phyloP scores from a whole-genome alignment of 331 rosid species.

The Pyrus hybrid region DNA sequence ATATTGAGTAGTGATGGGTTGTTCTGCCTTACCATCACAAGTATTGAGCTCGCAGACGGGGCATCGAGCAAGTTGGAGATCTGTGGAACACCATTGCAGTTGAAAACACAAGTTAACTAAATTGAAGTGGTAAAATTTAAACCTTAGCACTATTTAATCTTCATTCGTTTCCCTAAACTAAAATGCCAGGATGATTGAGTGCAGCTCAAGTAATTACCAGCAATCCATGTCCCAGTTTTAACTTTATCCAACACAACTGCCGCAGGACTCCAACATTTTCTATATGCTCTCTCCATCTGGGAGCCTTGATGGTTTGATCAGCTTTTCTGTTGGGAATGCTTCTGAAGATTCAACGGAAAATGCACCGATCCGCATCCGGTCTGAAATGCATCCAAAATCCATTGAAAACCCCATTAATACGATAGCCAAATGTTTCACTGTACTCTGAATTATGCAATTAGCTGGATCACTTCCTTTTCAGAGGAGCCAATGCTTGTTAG shows the following conservation, averaged over 20 bases:
- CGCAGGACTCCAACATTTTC: slow-evolving; percentile 46
- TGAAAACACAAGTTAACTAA: slow-evolving; percentile 2
- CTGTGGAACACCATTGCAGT: slow-evolving; percentile 42
- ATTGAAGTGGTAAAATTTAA: not conserved
- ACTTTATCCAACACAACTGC: slow-evolving; percentile 63
- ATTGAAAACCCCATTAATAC: not conserved
- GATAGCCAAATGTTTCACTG: not conserved
- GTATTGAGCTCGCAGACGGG: slow-evolving; percentile 91
- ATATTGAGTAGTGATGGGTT: not conserved
- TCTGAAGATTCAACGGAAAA: slow-evolving; percentile 64
- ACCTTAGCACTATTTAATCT: not conserved
- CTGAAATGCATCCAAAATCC: slow-evolving; percentile 25
- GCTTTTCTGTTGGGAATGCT: slow-evolving; percentile 63
- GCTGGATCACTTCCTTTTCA: too few species aligned
- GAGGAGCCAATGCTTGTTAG: too few species aligned
- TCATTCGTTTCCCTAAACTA: not conserved
- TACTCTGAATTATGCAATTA: too few species aligned
- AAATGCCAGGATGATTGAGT: not conserved
- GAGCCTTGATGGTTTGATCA: slow-evolving; percentile 30
- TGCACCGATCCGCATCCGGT: slow-evolving; percentile 96
- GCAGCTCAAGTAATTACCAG: slow-evolving; percentile 42
- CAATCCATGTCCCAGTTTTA: slow-evolving; percentile 87
- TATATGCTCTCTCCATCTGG: slow-evolving; percentile 28
- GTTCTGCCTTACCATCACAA: slow-evolving; percentile 64
- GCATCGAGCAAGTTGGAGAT: slow-evolving; percentile 96